phyloP scores from a whole-genome alignment of 2,329 filamentous ascomycete species.

The Aureobasidium sp. region DNA sequence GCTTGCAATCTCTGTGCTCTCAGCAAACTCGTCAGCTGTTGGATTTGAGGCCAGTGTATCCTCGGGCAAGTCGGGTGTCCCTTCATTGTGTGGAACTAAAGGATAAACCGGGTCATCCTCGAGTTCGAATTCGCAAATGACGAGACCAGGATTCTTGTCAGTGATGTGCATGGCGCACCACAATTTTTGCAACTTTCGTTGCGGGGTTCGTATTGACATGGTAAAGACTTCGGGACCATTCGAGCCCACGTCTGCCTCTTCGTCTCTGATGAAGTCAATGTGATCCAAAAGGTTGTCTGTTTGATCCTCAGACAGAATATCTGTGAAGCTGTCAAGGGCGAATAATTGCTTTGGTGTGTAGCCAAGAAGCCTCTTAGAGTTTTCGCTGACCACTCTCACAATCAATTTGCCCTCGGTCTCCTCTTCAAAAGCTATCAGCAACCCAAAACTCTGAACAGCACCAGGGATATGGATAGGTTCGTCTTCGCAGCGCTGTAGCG shows the following conservation, averaged over 20 bases:
- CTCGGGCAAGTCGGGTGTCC: constrained; percentile 54
- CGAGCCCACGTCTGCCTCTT: constrained; percentile 62
- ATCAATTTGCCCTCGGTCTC: constrained; percentile 52
- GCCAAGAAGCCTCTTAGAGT: constrained; percentile 65
- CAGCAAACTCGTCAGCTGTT: constrained; percentile 62
- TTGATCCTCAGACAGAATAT: constrained; percentile 76
- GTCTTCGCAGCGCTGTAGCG: constrained; percentile 74
- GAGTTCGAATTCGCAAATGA: constrained; percentile 83
- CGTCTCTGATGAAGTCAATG: constrained; percentile 78
- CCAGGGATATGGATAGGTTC: constrained; percentile 86
- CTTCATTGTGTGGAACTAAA: constrained; percentile 50
- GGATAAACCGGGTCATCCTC: constrained; percentile 67
- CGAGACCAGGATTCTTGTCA: constrained; percentile 54
- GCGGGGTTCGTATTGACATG: constrained; percentile 56
- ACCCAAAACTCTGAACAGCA: constrained; percentile 70
- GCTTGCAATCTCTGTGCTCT: constrained; percentile 67
- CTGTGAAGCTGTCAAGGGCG: constrained; percentile 63
- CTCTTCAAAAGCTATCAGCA: constrained; percentile 65
- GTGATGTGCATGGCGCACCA: constrained; percentile 85
- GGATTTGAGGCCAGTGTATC: constrained; percentile 67
- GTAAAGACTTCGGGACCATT: constrained; percentile 85
- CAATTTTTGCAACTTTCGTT: constrained; percentile 53
- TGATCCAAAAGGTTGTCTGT: constrained; percentile 77
- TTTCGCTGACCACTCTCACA: constrained; percentile 72
- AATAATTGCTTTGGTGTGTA: constrained; percentile 72